Base-by-base conservation (phyloP, 2,329 filamentous ascomycete genomes). In the Cercospora berteroae region DNA sequence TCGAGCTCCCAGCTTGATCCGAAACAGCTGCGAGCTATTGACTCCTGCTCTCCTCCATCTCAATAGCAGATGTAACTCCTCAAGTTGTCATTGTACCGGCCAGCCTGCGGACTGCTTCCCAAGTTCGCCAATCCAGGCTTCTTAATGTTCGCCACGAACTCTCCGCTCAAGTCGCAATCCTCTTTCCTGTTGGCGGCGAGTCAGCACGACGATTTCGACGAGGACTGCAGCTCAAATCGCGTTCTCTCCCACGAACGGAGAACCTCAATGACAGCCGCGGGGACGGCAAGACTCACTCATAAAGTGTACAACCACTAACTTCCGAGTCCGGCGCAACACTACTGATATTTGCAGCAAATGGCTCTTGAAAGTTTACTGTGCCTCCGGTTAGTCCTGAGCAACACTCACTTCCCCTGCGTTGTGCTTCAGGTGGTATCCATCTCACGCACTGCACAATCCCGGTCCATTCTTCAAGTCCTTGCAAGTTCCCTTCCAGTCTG, bases 51-150 rank as follows among this genome's bases (percentile, higher is more conserved):
- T 50, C 63, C 44, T n/a, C 13, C 4, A 33, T 60, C 42, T 50
- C 23, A 72, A 50, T 72, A 72, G 52, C 70, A 72, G 20, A 69
- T 67, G 42, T 70, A 72, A 31, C 67, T 69, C 23, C 50, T 23
- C 16, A 70, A 64, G 23, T 66, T 61, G 48, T 71, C 63, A 48
- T 72, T 66, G 64, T 60, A 72, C 29, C 58, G 57, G 8, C 69
- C 69, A 8, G n/a, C 64, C 20, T 63, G 50, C 5, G 70, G 69
- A 7, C n/a, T 48, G 9, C 13, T 27, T 2, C 60, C 52, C 23
- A 72, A 61, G 39, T 71, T 50, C 18, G 57, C 23, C 27, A 65
- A 31, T 20, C 70, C 70, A 8, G 70, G 70, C 20, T 60, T 64
- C 42, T 23, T 52, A 16, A 70, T 36, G 12, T 60, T 60, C 20